These are phyloP conservation scores for Candida tallmaniae DNA, from an alignment of 805 yeast species.

Conservation along the genomic window DNA sequence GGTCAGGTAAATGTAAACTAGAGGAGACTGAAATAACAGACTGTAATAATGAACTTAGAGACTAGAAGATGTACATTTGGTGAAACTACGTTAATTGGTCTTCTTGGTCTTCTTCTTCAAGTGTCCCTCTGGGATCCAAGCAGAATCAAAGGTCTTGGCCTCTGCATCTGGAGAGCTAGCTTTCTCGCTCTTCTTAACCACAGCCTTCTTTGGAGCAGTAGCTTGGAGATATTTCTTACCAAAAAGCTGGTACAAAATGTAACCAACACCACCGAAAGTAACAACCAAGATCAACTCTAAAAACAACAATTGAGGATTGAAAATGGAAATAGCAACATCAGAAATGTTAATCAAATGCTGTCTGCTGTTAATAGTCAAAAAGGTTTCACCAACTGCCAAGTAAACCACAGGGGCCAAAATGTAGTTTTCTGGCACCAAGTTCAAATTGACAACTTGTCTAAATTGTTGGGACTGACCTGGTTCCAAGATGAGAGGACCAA, in stretches of 20 bases:
- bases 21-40: too few species aligned
- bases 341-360: conserved; percentile 53
- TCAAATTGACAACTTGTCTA: conserved; percentile 56
- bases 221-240: conserved; percentile 37
- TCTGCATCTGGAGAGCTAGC: conserved; percentile 14
- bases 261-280: conserved; percentile 47
- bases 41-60: too few species aligned
- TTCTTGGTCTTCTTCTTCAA: conserved; percentile 32
- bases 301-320: conserved; percentile 68
- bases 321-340: conserved; percentile 64
- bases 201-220: conserved; percentile 30
- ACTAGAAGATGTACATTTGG: not conserved
- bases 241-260: conserved; percentile 40
- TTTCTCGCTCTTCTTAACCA: conserved; percentile 14
- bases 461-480: conserved; percentile 48
- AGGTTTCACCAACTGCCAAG: conserved; percentile 44
- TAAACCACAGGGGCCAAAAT: conserved; percentile 57
- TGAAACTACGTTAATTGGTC: conserved; percentile 16
- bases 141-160: conserved; percentile 35
- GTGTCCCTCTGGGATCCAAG: conserved; percentile 60
- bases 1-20: too few species aligned
- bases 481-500: conserved; percentile 55
- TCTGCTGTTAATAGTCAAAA: conserved; percentile 53
- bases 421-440: conserved; percentile 53
- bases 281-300: conserved; percentile 52